A percentile compares a stretch with the other conserved stretches of the same genome.
Conservation (phyloP, 1,139 yeast species). For the Arxiozyma slooffiae region DNA sequence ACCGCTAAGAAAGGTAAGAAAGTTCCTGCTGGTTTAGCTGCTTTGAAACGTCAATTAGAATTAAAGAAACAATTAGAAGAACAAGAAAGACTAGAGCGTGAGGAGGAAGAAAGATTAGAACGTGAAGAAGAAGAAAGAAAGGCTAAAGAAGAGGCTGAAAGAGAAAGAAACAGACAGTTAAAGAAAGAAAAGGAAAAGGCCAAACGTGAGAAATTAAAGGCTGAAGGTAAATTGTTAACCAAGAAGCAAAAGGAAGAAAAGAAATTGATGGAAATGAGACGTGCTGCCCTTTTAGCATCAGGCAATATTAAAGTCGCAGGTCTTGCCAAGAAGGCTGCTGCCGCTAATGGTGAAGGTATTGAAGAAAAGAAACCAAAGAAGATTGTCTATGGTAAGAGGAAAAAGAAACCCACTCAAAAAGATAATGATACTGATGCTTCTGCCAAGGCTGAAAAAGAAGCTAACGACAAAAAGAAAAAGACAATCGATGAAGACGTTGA, state of each 20-base stretch:
- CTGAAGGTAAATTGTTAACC: slow-evolving; percentile 84
- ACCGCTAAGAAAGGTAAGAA: slow-evolving; percentile 50
- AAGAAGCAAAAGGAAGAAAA: slow-evolving; percentile 94
- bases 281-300: slow-evolving; percentile 70
- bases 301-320: slow-evolving; percentile 73
- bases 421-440: slow-evolving; percentile 10
- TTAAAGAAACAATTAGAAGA: slow-evolving; percentile 77
- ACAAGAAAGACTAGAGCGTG: slow-evolving; percentile 42
- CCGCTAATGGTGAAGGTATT: slow-evolving; percentile 24
- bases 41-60: slow-evolving; percentile 76
- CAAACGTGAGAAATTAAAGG: slow-evolving; percentile 70
- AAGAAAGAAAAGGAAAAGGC: slow-evolving; percentile 79
- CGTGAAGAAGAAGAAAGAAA: slow-evolving; percentile 51
- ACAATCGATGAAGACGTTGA: slow-evolving; percentile 30
- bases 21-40: slow-evolving; percentile 73
- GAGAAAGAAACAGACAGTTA: slow-evolving; percentile 61
- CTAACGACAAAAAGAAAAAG: slow-evolving; percentile 10
- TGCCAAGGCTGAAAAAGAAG: slow-evolving; percentile 4
- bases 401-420: slow-evolving; percentile 37
- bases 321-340: slow-evolving; percentile 35
- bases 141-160: slow-evolving; percentile 45
- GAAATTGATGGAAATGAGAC: slow-evolving; percentile 77
- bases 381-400: slow-evolving; percentile 68
- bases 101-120: slow-evolving; percentile 51
- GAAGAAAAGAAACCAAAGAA: slow-evolving; percentile 50